Evolutionary conservation across 768 basidiomycete genomes (phyloP).

Genomic region (Punctularia strigosozonata): DNA sequence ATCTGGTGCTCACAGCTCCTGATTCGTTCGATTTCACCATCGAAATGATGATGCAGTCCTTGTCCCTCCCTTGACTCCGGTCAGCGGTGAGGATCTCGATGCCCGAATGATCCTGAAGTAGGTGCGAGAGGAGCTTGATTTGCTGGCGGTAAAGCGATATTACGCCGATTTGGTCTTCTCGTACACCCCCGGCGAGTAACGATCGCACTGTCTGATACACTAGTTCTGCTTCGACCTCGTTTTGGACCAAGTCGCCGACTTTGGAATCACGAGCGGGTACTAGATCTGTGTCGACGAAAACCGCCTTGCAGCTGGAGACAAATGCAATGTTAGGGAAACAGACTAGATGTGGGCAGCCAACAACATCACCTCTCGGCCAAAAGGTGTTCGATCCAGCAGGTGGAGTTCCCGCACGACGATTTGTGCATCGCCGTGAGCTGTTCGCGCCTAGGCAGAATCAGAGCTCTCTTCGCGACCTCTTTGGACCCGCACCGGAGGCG

Average conservation of each 20-base stretch:
- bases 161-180: conserved; percentile 65
- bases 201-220: conserved; percentile 59
- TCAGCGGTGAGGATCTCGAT: conserved; percentile 90
- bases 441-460: conserved; percentile 38
- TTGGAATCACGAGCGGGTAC: conserved; percentile 72
- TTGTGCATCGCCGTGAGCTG: conserved; percentile 24
- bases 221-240: conserved; percentile 64
- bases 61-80: conserved; percentile 89
- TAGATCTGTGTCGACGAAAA: conserved; percentile 90
- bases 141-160: conserved; percentile 94
- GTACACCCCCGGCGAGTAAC: conserved; percentile 52
- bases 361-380: conserved; percentile 47
- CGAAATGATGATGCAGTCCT: conserved; percentile 88
- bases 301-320: conserved; percentile 56
- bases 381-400: conserved; percentile 65
- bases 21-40: conserved; percentile 82
- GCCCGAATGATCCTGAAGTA: conserved; percentile 40
- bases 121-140: conserved; percentile 72
- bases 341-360: not conserved
- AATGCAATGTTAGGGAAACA: not conserved
- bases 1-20: conserved; percentile 44
- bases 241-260: conserved; percentile 85
- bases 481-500: conserved; percentile 71
- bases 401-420: conserved; percentile 19
- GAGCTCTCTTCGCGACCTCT: conserved; percentile 44